Conservation (phyloP, 1,284 basidiomycete genomes). For the Cryptococcus sp. region DNA sequence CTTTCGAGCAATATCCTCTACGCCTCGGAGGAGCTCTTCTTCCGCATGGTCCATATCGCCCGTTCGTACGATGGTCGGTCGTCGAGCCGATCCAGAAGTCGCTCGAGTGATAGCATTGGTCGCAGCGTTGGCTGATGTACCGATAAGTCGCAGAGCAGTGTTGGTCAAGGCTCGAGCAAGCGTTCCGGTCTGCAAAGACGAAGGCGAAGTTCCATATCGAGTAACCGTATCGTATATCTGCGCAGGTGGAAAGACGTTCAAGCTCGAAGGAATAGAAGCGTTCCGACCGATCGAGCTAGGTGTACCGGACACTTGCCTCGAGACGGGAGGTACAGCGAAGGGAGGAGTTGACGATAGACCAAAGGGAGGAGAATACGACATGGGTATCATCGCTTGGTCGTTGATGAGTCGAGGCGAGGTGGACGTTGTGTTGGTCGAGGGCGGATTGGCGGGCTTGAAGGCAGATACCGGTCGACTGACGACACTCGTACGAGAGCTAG, state of each 20-base stretch:
- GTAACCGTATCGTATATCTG: slow-evolving; percentile 18
- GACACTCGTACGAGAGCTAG: slow-evolving; percentile 40
- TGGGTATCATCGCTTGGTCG: slow-evolving; percentile 18
- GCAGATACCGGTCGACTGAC: slow-evolving; percentile 41
- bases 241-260: slow-evolving; percentile 21
- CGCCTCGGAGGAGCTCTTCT: slow-evolving; percentile 62
- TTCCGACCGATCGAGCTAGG: slow-evolving; percentile 20
- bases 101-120: slow-evolving; percentile 40
- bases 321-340: slow-evolving; percentile 36
- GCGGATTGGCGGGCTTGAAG: slow-evolving; percentile 26
- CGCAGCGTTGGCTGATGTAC: slow-evolving; percentile 51
- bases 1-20: slow-evolving; percentile 92
- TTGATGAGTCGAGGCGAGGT: slow-evolving; percentile 7
- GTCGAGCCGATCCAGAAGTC: slow-evolving; percentile 26
- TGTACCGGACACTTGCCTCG: background rate
- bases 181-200: slow-evolving; percentile 53
- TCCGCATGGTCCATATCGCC: slow-evolving; percentile 62
- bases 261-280: slow-evolving; percentile 29
- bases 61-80: slow-evolving; percentile 29
- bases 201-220: slow-evolving; percentile 33
- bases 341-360: slow-evolving; percentile 46
- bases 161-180: slow-evolving; percentile 79
- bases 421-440: slow-evolving; percentile 5
- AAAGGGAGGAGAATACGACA: slow-evolving; percentile 48
- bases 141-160: slow-evolving; percentile 86